Evolutionary conservation across 225 moss, liverwort and hornwort genomes (phyloP), one percentile per base, ranked within the genome.

Genomic region (Climacium dendroides): DNA sequence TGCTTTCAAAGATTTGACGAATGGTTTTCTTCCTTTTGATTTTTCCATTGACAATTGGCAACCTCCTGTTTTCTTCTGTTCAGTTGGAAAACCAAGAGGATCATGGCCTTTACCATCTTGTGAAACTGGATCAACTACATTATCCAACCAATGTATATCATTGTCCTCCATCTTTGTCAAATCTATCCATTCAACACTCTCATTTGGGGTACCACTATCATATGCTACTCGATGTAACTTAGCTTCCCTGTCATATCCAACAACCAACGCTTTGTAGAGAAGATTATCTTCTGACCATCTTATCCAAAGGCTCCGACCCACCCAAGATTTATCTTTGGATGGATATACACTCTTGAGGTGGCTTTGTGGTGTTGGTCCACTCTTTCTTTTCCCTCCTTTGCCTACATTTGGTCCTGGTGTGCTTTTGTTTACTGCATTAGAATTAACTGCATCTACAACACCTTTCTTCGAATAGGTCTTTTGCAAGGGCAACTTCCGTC

Each of bases 211-310:
- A 28, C 87, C 83, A 26, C 32, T 39, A 18, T 91, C 79, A 61
- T 92, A 91, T 13, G 19, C 88, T 24, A 94, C 30, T 11, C 63
- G 54, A 85, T 94, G 89, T 69, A 82, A 15, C 59, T 39, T 78
- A 4, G 7, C n/a, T 3, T 88, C 70, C 41, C 70, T 82, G 70
- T 95, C 89, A 81, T 91, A 96, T 29, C 93, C 90, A 12, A 88
- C 83, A 52, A 97, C 90, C 47, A 95, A 81, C 16, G 93, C 95
- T 74, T 93, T 91, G 50, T 95, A 96, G 66, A 94, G 87, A 6
- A 87, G 89, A 37, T 93, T 92, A 54, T 96, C 96, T 2, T 91
- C 90, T 10, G 90, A 93, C 96, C 95, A 97, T 74, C 94, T 85
- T 25, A 95, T 94, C 87, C 81, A 87, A 16, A 97, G 90, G 81